Base-by-base conservation (phyloP, 495 filamentous ascomycete species). In the Aspergillus egyptiacus region DNA sequence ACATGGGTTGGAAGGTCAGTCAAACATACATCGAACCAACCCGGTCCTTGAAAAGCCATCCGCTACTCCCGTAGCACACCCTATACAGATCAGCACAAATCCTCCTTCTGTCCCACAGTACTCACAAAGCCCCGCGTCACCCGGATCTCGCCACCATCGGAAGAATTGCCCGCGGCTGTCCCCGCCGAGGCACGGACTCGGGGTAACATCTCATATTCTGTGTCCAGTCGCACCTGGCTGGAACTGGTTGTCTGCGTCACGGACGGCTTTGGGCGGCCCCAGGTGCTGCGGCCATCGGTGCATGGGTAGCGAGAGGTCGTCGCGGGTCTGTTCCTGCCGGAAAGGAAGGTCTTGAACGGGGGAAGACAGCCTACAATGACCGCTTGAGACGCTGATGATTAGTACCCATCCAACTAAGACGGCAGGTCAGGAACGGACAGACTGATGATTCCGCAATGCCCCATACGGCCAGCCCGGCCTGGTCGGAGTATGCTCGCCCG, bases 281-380 rank as follows among this genome's bases (percentile, higher is more conserved):
- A 17, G 11, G 14, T 24, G 24, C 46, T 53, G n/a, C 49, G 52
- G n/a, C 27, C 39, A 20, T 50, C 54, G 9, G 17, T 27, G 9
- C 28, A 38, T 1, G 38, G 36, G 24, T 53, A 56, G 18, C 36
- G 36, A 15, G 28, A 41, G 2, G 37, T 19, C 9, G 30, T 37
- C 13, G 20, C 33, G 2, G 40, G 13, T n/a, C n/a, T n/a, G 8
- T 45, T 41, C 7, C 23, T 42, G n/a, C 47, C 37, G 1, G 56
- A 56, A 19, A 64, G 45, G n/a, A 64, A 47, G 8, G 64, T 59
- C 50, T 72, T 72, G 51, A 76, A 71, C 1, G 71, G 71, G 3
- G 73, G 71, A 0, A 75, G 66, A 38, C 72, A 74, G 13, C 72
- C 72, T 17, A 77, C 66, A 7, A 75, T 62, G 14, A 76, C 62